Base-by-base conservation (phyloP, 2,329 filamentous ascomycete species). In the Fusarium stilboides region DNA sequence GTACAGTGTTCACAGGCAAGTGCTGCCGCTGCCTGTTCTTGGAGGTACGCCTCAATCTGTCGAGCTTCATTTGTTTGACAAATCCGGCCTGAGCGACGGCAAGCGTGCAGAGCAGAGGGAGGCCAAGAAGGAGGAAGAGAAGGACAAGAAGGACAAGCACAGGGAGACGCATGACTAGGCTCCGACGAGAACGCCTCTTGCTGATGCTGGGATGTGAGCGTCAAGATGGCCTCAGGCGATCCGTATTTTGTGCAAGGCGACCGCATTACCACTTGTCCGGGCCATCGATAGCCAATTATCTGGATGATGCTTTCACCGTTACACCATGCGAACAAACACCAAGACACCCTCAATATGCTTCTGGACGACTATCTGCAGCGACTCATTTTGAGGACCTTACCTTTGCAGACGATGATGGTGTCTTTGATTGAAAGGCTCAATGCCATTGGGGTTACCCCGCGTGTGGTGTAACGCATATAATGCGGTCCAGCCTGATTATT, bases 31-130 rank as follows among this genome's bases (percentile, higher is more conserved):
- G 39, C 84, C 84, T 2, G 81, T 84, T 2, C 71, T 87, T 15
- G 82, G 81, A 17, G 77, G 75, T 6, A 80, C 84, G 31, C 73
- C 77, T 6, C 80, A 88, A 62, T 71, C 77, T 5, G 82, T 89
- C 8, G 83, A 88, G 70, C 75, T 88, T 31, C 88, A 88, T 69
- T 71, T 87, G 3, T 85, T 87, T 46, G 77, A 82, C 49, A 87
- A 77, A 68, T 62, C 65, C 47, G 74, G 70, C 8, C 56, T 74
- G 44, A 72, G 70, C 26, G 61, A 74, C 26, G 70, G 71, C 24
- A 60, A 56, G 61, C 53, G 40, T 34, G 42, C 39, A 36, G 44
- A 44, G 20, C 59, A 40, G 47, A 26, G 43, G 14, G 51, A 47
- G 15, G 19, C 22, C 39, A 60, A 40, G 26, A 46, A 33, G 10